Conservation (phyloP, 345 rosid genomes). For the Hibiscus mutabilis region DNA sequence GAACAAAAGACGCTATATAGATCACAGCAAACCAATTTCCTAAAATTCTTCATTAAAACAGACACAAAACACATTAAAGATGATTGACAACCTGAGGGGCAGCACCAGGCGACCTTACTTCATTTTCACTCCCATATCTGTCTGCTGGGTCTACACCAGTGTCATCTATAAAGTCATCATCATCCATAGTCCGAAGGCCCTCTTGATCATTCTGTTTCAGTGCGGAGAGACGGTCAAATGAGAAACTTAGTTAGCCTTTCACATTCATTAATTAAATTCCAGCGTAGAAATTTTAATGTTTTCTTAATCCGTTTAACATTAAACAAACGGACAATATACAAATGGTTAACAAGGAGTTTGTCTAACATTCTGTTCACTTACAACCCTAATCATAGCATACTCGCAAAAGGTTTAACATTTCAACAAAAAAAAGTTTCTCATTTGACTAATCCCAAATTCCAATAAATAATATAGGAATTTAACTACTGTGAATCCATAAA, state of each 20-base stretch:
- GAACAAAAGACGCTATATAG: not conserved
- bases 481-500: not conserved
- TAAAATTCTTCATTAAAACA: not conserved
- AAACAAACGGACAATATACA: no score
- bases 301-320: no score
- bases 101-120: slow-evolving; percentile 50
- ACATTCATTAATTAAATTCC: not conserved
- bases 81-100: slow-evolving; percentile 64
- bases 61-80: not conserved
- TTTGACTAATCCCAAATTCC: not conserved
- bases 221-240: not conserved
- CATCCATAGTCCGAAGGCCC: slow-evolving; percentile 76
- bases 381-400: not conserved
- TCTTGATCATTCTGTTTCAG: slow-evolving; percentile 75
- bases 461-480: not conserved
- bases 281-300: not conserved
- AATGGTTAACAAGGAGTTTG: no score
- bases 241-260: not conserved
- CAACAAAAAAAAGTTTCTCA: not conserved
- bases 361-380: no score
- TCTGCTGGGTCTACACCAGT: slow-evolving; percentile 79
- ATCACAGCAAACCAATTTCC: not conserved
- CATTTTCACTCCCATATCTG: slow-evolving; percentile 63
- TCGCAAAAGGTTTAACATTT: not conserved
- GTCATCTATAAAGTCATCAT: slow-evolving; percentile 91